Percentiles rank a stretch among this genome's conserved stretches.
phyloP scores from a whole-genome alignment of 2,329 filamentous ascomycete species.

The Trichophyton mentagrophytes region DNA sequence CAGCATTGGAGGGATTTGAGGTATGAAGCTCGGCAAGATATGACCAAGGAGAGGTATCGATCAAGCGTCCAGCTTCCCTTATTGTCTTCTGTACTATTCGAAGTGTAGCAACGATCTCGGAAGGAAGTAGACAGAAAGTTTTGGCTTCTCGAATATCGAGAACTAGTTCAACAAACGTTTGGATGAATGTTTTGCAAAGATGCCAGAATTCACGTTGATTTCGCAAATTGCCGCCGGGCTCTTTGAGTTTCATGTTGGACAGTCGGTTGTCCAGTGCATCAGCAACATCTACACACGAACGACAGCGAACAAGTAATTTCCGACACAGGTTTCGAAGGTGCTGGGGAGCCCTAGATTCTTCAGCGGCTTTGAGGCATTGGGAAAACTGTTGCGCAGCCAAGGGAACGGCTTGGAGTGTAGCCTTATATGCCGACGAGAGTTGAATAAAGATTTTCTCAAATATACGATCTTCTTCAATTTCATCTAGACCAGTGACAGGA shows the following conservation, averaged over 20 bases:
- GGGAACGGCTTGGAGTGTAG: conserved; percentile 60
- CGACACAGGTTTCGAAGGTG: conserved; percentile 55
- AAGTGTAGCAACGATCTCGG: conserved; percentile 60
- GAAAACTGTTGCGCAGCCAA: conserved; percentile 55
- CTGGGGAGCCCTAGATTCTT: conserved; percentile 47
- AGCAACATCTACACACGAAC: conserved; percentile 57
- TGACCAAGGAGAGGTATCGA: conserved; percentile 53
- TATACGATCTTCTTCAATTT: conserved; percentile 60
- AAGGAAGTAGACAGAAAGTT: conserved; percentile 39
- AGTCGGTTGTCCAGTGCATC: conserved; percentile 60
- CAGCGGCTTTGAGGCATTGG: conserved; percentile 50
- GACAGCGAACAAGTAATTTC: conserved; percentile 57
- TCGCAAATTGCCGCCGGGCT: conserved; percentile 55
- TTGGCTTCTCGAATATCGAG: conserved; percentile 36
- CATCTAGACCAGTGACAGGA: conserved; percentile 48
- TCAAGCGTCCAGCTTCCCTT: conserved; percentile 64
- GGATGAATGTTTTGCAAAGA: conserved; percentile 52
- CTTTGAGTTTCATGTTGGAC: conserved; percentile 70
- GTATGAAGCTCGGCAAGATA: conserved; percentile 37
- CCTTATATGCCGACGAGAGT: conserved; percentile 58
- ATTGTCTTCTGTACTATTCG: conserved; percentile 70
- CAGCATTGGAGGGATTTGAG: conserved; percentile 22
- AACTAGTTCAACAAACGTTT: conserved; percentile 36
- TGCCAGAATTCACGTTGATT: conserved; percentile 50
- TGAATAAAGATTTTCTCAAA: conserved; percentile 76